These are phyloP conservation scores for Cucumis variabilis DNA, from an alignment of 331 rosid genomes.

Conservation along the genomic window DNA sequence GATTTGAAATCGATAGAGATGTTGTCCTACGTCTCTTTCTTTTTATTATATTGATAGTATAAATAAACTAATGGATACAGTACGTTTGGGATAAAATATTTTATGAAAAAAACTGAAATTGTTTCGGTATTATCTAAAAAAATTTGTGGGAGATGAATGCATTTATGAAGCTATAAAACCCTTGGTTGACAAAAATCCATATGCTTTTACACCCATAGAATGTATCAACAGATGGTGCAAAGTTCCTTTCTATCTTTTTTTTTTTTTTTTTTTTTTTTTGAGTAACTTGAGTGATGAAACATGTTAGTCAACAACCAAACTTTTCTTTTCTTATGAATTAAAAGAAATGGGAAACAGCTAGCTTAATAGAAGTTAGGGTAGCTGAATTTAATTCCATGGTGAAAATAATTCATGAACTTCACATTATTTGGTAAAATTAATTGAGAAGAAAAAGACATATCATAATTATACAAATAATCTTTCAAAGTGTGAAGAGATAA, in stretches of 20 bases:
- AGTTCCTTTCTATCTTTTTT: neutral
- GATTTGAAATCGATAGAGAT: too few relatives aligned
- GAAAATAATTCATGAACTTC: neutral
- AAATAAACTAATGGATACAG: neutral
- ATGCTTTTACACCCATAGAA: neutral
- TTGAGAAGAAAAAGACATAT: neutral
- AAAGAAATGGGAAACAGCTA: neutral
- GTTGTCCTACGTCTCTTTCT: too few relatives aligned
- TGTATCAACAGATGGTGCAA: neutral
- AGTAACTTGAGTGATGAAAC: neutral
- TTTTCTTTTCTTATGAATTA: neutral
- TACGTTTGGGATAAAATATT: neutral
- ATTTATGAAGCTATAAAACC: neutral
- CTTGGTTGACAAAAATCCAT: neutral
- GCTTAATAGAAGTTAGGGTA: neutral
- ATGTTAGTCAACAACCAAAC: neutral
- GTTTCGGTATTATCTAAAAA: neutral
- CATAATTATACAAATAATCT: too few relatives aligned
- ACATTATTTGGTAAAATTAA: conserved; percentile 13
- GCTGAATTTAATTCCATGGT: neutral
- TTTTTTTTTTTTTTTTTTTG: too few relatives aligned
- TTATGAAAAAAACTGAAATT: neutral
- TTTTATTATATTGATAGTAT: neutral
- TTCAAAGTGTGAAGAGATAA: too few relatives aligned
- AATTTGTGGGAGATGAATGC: neutral